phyloP scores from a whole-genome alignment of 495 filamentous ascomycete species.

The Neurospora sp. region DNA sequence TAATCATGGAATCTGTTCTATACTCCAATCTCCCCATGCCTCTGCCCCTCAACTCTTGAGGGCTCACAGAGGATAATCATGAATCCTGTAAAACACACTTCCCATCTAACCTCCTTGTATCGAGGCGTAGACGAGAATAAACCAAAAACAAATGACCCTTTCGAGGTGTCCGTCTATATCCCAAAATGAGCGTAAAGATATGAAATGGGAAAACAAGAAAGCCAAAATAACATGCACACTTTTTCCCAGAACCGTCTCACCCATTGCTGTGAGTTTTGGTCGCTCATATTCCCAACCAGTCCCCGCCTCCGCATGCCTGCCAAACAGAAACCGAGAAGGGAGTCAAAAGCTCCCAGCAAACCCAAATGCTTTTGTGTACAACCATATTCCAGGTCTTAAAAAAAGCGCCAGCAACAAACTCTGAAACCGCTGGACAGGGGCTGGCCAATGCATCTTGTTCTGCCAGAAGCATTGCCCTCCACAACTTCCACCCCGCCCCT shows the following conservation, averaged over 20 bases:
- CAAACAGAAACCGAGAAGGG: conserved; percentile 1
- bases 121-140: background rate
- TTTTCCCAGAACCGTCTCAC: background rate
- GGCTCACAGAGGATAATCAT: background rate
- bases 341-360: background rate
- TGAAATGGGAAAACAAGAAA: background rate
- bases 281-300: background rate
- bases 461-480: background rate
- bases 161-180: background rate
- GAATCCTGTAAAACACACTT: background rate
- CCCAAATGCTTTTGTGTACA: background rate
- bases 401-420: background rate
- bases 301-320: background rate
- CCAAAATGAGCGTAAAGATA: background rate
- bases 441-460: conserved; percentile 3
- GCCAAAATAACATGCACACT: background rate
- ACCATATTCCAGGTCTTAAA: background rate
- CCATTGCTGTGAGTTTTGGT: background rate
- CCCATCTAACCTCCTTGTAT: background rate
- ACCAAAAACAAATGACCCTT: background rate
- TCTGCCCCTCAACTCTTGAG: background rate
- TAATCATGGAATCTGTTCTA: background rate
- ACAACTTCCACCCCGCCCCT: conserved; percentile 10
- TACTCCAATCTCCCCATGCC: background rate
- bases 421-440: background rate